Conservation (phyloP, 257 asterid species). For the Plantago elongata region DNA sequence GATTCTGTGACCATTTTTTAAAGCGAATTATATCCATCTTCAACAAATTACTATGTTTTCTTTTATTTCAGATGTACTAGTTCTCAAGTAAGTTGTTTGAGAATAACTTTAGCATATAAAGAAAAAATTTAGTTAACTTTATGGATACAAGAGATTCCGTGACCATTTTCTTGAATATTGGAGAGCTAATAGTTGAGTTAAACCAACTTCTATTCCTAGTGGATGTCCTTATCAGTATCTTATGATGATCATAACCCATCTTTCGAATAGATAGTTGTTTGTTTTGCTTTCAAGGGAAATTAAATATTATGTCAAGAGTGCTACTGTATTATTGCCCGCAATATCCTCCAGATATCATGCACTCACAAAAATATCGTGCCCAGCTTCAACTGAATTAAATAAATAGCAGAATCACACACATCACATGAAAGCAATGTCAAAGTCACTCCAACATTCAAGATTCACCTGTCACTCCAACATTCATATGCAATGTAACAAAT, state of each 20-base stretch:
- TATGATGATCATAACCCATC: too few relatives aligned
- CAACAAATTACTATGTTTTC: too few relatives aligned
- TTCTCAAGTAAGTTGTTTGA: too few relatives aligned
- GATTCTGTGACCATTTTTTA: too few relatives aligned
- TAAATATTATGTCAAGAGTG: neutral
- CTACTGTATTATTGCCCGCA: neutral
- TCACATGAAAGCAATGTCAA: neutral
- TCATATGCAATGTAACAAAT: neutral
- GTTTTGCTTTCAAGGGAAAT: neutral
- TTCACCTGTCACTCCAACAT: neutral
- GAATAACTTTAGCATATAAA: too few relatives aligned
- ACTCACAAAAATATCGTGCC: neutral
- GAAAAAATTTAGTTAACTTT: too few relatives aligned
- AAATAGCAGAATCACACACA: neutral
- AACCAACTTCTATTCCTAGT: too few relatives aligned
- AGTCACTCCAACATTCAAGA: neutral
- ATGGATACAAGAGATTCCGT: neutral
- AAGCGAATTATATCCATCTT: too few relatives aligned
- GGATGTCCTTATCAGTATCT: too few relatives aligned
- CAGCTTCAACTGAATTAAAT: neutral
- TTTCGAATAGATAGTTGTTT: neutral
- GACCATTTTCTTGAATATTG: neutral
- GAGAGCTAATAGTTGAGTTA: too few relatives aligned
- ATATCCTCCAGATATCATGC: slow-evolving; percentile 2
- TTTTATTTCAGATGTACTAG: too few relatives aligned